A percentile compares a stretch with the other conserved stretches of the same genome.
These are phyloP conservation scores for Citrus reticulata DNA, from an alignment of 345 rosid genomes.

Conservation along the genomic window DNA sequence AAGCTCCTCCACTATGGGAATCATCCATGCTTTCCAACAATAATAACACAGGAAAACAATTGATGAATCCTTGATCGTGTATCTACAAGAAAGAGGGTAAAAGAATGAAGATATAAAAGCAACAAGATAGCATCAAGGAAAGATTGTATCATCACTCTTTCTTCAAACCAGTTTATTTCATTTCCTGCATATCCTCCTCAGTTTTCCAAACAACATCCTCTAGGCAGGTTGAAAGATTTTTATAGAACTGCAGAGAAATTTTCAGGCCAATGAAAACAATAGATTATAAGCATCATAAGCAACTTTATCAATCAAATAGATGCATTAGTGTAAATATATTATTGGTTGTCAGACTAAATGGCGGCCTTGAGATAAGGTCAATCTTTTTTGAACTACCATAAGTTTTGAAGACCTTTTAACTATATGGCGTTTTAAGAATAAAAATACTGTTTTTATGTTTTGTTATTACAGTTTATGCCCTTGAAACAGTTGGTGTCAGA, in stretches of 20 bases:
- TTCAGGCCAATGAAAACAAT: neutral
- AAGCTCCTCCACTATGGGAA: constrained; percentile 22
- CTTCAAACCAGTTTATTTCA: constrained; percentile 25
- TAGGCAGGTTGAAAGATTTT: constrained; percentile 71
- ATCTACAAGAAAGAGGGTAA: constrained; percentile 4
- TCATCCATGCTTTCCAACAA: constrained; percentile 32
- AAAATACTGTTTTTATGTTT: too few species aligned
- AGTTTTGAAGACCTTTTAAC: too few species aligned
- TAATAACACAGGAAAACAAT: constrained; percentile 32
- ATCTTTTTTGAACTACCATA: too few species aligned
- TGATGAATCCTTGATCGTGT: constrained; percentile 6
- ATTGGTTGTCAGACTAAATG: neutral
- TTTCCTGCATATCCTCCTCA: constrained; percentile 68
- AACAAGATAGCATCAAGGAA: neutral
- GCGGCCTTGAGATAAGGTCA: neutral
- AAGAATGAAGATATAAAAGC: constrained; percentile 29
- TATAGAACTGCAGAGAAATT: constrained; percentile 66
- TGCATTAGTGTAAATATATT: neutral
- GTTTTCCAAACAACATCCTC: constrained; percentile 93
- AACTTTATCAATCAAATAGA: neutral
- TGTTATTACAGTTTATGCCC: neutral
- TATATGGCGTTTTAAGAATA: too few species aligned
- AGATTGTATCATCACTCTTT: constrained; percentile 5
- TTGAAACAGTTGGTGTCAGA: neutral
- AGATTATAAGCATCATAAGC: neutral